Evolutionary conservation across 129 eudicot genomes (phyloP).

Genomic region (Smallanthus sonchifolius): DNA sequence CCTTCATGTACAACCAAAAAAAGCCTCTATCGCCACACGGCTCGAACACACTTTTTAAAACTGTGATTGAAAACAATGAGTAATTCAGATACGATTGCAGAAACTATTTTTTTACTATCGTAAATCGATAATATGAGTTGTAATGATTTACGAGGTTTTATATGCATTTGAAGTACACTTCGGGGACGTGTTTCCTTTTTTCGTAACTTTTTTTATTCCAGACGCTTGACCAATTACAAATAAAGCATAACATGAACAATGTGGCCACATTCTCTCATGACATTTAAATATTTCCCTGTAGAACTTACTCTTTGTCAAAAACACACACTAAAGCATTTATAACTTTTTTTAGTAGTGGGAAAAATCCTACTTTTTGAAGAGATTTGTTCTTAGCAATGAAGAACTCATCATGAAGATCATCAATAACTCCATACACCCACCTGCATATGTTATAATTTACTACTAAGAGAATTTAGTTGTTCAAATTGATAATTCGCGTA

Average conservation of each 20-base stretch:
- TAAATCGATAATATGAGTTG: neutral
- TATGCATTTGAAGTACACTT: neutral
- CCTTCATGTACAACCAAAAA: too few species aligned
- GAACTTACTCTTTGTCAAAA: constrained; percentile 29
- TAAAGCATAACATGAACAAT: constrained; percentile 62
- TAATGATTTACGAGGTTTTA: neutral
- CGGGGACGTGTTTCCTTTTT: neutral
- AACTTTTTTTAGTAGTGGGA: neutral
- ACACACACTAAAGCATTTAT: constrained; percentile 11
- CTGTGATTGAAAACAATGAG: neutral
- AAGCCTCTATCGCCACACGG: too few species aligned
- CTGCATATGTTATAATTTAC: constrained; percentile 33
- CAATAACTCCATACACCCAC: constrained; percentile 98
- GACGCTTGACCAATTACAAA: neutral
- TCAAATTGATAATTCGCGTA: neutral
- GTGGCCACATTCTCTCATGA: constrained; percentile 99
- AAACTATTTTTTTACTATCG: neutral
- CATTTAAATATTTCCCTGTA: constrained; percentile 83
- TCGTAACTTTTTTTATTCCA: neutral
- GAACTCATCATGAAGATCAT: constrained; percentile 93
- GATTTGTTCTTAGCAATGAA: constrained; percentile 92
- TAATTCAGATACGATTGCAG: neutral
- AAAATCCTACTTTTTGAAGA: constrained; percentile 68
- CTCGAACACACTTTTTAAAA: too few species aligned
- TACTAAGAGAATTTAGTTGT: neutral